Base-by-base conservation (phyloP, 78 protist genomes). In the Dictyostelium firmibasis region DNA sequence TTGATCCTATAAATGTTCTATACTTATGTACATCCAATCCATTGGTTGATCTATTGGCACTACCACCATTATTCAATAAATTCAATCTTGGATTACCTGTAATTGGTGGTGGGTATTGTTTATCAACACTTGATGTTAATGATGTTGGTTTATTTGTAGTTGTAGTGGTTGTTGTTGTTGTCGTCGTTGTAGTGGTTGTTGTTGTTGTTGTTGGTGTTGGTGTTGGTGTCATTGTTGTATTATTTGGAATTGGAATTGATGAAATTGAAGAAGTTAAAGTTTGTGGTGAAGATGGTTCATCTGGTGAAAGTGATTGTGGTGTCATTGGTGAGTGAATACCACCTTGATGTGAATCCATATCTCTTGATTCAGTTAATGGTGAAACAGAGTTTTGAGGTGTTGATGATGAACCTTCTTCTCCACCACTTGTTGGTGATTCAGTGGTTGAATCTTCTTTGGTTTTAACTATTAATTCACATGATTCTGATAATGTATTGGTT, bases 1-100 rank as follows among this genome's bases (percentile, higher is more conserved):
- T 89, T 5, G 29, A 25, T 81, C 83, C 79, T 11, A 89, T 23
- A 47, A 64, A 81, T 23, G 50, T 57, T 67, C 87, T 83, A 50
- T 89, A 89, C 29, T 84, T 50, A 36, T 89, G 94, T 33, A 16
- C 44, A 35, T 50, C 86, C 14, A 81, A 81, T 14, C 69, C 70
- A 20, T 35, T 27, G 25, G 69, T 81, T 47, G 62, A 47, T 81
- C 25, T 81, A 29, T 38, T 47, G 29, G 31, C 25, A 44, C 36
- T 7, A 44, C 85, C 69, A 81, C 85, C 85, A 81, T 47, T 81
- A 77, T 72, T 72, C 14, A 72, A 16, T 31, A 72, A 72, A 27
- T 25, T 27, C 14, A 72, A 16, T 72, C 79, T 72, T 72, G 79
- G 79, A 72, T 72, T 72, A 16, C 79, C 44, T 33, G 79, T 16